Percentiles rank a stretch among this genome's conserved stretches.
Conservation (phyloP, 768 basidiomycete species). For the Suillus hirtellus region DNA sequence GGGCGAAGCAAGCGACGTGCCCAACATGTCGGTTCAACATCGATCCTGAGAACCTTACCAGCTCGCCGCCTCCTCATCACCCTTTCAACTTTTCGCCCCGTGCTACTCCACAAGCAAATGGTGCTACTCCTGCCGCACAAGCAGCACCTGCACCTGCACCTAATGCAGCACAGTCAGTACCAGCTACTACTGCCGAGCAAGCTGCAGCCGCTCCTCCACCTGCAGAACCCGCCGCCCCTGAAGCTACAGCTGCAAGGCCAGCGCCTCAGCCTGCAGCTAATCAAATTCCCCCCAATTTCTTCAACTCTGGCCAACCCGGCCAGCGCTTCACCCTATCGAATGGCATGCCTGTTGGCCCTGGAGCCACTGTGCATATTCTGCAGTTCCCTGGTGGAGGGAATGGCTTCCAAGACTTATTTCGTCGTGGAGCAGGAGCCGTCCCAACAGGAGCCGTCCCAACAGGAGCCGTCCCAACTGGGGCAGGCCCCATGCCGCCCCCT, state of each 20-base stretch:
- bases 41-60: slow-evolving; percentile 75
- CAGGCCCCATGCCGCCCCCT: slow-evolving; percentile 14
- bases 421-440: slow-evolving; percentile 9
- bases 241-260: slow-evolving; percentile 6
- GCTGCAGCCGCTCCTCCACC: slow-evolving; percentile 4
- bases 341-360: slow-evolving; percentile 21
- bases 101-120: slow-evolving; percentile 17
- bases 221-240: slow-evolving; percentile 8
- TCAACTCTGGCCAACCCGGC: slow-evolving; percentile 10
- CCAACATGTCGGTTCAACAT: slow-evolving; percentile 84
- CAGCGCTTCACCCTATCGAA: slow-evolving; percentile 17
- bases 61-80: slow-evolving; percentile 26
- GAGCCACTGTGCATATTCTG: slow-evolving; percentile 23
- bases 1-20: slow-evolving; percentile 77
- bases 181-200: slow-evolving; percentile 1
- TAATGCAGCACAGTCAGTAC: background rate
- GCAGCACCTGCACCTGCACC: slow-evolving; percentile 12
- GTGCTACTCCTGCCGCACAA: slow-evolving; percentile 13
- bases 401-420: background rate
- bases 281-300: slow-evolving; percentile 12
- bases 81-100: slow-evolving; percentile 16
- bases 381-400: slow-evolving; percentile 26
- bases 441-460: too few relatives aligned
- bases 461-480: background rate
- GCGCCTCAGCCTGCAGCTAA: slow-evolving; percentile 8